phyloP scores from a whole-genome alignment of 148 eudicot species.

The Selenicereus undatus region DNA sequence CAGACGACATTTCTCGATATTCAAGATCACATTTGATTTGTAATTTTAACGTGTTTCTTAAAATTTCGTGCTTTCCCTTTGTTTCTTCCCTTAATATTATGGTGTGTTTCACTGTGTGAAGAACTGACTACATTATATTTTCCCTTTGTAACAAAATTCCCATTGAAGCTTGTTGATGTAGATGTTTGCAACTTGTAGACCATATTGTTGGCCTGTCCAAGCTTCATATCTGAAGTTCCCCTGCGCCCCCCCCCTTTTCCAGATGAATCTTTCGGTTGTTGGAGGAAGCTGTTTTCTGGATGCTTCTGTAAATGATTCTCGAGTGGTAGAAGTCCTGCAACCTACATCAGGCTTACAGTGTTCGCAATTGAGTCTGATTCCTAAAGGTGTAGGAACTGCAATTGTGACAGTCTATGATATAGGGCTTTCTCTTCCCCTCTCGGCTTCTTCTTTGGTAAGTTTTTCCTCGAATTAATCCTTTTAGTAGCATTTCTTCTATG shows the following conservation, averaged over 20 bases:
- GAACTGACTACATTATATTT: background rate
- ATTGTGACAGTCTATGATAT: slow-evolving; percentile 65
- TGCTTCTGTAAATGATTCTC: slow-evolving; percentile 60
- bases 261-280: slow-evolving; percentile 69
- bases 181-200: background rate
- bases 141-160: background rate
- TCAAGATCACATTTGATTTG: background rate
- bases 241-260: background rate
- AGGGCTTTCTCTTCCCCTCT: slow-evolving; percentile 70
- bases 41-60: background rate
- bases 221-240: slow-evolving; percentile 12
- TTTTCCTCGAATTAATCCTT: slow-evolving; percentile 5
- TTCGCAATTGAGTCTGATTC: slow-evolving; percentile 53
- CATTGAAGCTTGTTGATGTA: slow-evolving; percentile 10
- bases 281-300: slow-evolving; percentile 85
- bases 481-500: background rate
- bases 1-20: background rate
- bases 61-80: background rate
- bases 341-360: slow-evolving; percentile 50
- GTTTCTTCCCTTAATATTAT: background rate
- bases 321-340: slow-evolving; percentile 59
- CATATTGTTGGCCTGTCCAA: background rate
- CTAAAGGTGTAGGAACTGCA: slow-evolving; percentile 66
- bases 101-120: background rate
- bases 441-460: slow-evolving; percentile 62